A percentile compares a stretch with the other conserved stretches of the same genome.
phyloP scores from a whole-genome alignment of 73 alveolate genomes.

The Tetrahymena thermophila region DNA sequence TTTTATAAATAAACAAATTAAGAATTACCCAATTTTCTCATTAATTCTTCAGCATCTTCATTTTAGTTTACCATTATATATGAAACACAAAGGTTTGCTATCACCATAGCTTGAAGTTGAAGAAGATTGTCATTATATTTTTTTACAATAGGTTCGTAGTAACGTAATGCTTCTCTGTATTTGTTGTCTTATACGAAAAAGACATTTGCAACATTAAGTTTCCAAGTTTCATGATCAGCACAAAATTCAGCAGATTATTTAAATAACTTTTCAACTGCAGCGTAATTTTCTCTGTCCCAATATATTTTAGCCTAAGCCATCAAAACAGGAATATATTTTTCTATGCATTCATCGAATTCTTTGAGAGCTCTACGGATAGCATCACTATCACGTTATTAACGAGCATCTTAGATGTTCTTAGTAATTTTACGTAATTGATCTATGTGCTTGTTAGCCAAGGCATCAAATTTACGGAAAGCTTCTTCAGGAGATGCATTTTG shows the following conservation, averaged over 20 bases:
- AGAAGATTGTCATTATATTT: constrained; percentile 92
- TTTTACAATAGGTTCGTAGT: constrained; percentile 94
- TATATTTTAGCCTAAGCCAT: constrained; percentile 99
- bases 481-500: constrained; percentile 91
- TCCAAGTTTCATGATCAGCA: constrained; percentile 95
- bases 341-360: constrained; percentile 88
- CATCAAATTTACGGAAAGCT: constrained; percentile 93
- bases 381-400: constrained; percentile 87
- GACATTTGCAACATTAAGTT: constrained; percentile 94
- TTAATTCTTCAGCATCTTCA: constrained; percentile 98
- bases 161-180: constrained; percentile 94
- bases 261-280: constrained; percentile 95
- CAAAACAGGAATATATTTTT: constrained; percentile 93
- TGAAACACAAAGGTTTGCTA: constrained; percentile 97
- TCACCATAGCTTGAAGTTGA: constrained; percentile 93
- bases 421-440: constrained; percentile 90
- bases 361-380: constrained; percentile 82
- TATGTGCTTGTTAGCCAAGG: constrained; percentile 89
- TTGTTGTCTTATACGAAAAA: constrained; percentile 97
- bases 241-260: constrained; percentile 97
- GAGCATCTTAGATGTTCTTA: constrained; percentile 85
- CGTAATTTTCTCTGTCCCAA: constrained; percentile 97
- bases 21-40: constrained; percentile 64
- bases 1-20: too few relatives aligned
- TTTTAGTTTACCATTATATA: constrained; percentile 95